phyloP scores from a whole-genome alignment of 2,329 filamentous ascomycete species.

The Knufia fluminis region DNA sequence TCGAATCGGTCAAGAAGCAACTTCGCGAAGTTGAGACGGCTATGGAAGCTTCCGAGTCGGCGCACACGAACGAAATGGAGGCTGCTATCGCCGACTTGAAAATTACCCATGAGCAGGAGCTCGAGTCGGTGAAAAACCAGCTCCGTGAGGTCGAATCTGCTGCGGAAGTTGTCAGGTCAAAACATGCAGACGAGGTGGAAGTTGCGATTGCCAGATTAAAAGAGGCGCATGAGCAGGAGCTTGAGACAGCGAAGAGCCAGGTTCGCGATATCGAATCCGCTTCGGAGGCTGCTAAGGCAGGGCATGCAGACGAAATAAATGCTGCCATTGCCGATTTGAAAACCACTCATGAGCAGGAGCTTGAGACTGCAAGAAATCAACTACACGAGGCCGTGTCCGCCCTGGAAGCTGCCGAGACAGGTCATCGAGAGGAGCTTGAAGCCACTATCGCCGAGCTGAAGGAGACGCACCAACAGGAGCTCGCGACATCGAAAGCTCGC shows the following conservation, averaged over 20 bases:
- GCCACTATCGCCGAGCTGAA: constrained; percentile 26
- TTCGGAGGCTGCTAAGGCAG: too few species aligned
- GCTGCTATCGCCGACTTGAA: too few species aligned
- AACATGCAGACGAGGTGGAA: constrained; percentile 1
- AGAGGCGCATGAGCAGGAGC: constrained; percentile 3
- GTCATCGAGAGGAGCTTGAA: constrained; percentile 26
- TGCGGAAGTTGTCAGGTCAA: too few species aligned
- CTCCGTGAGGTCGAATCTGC: too few species aligned
- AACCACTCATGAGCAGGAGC: background rate
- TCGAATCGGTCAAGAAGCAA: too few species aligned
- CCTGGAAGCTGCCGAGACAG: constrained; percentile 26
- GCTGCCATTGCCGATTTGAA: too few species aligned
- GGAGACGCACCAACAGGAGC: constrained; percentile 10
- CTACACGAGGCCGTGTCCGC: constrained; percentile 29
- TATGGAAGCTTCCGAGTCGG: too few species aligned
- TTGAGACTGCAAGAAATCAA: constrained; percentile 18
- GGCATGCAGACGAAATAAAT: too few species aligned
- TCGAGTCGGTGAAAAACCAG: too few species aligned
- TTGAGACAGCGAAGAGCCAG: constrained; percentile 11
- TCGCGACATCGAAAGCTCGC: constrained; percentile 11
- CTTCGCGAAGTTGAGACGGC: too few species aligned
- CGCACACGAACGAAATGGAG: too few species aligned
- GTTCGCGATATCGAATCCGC: constrained; percentile 1
- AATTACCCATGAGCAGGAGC: too few species aligned
- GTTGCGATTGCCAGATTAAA: constrained; percentile 1